phyloP scores from a whole-genome alignment of 257 asterid species.

The Solanum rostratum region DNA sequence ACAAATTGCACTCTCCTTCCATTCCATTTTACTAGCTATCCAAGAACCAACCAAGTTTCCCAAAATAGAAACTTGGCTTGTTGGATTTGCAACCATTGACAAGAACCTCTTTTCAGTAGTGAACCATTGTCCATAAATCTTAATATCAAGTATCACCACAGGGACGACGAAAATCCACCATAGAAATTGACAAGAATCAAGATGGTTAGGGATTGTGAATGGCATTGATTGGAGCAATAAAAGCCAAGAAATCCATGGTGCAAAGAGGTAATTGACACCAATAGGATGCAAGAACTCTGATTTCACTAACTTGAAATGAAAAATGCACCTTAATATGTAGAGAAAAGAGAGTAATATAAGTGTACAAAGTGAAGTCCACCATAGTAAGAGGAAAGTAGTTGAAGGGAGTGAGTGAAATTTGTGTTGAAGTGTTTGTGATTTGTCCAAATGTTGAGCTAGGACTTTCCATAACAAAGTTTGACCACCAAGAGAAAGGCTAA shows the following conservation, averaged over 20 bases:
- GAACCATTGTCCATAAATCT: slow-evolving; percentile 48
- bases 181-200: neutral
- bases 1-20: slow-evolving; percentile 36
- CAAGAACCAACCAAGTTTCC: slow-evolving; percentile 40
- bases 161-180: slow-evolving; percentile 23
- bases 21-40: slow-evolving; percentile 28
- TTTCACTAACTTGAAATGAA: slow-evolving; percentile 19
- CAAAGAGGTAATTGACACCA: slow-evolving; percentile 30
- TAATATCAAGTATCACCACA: slow-evolving; percentile 23
- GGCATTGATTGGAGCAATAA: slow-evolving; percentile 21
- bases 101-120: slow-evolving; percentile 33
- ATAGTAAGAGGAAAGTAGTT: slow-evolving; percentile 18
- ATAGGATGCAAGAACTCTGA: slow-evolving; percentile 23
- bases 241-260: slow-evolving; percentile 41
- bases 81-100: slow-evolving; percentile 40
- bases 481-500: slow-evolving; percentile 22
- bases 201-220: neutral
- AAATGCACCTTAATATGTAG: slow-evolving; percentile 18
- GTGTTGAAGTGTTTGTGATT: slow-evolving; percentile 4
- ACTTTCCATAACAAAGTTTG: slow-evolving; percentile 38
- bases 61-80: slow-evolving; percentile 36
- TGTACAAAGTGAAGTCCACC: slow-evolving; percentile 27
- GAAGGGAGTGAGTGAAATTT: slow-evolving; percentile 18
- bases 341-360: slow-evolving; percentile 17
- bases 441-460: neutral